phyloP scores from a whole-genome alignment of 225 moss, liverwort and hornwort genomes.

The Antitrichia curtipendula region DNA sequence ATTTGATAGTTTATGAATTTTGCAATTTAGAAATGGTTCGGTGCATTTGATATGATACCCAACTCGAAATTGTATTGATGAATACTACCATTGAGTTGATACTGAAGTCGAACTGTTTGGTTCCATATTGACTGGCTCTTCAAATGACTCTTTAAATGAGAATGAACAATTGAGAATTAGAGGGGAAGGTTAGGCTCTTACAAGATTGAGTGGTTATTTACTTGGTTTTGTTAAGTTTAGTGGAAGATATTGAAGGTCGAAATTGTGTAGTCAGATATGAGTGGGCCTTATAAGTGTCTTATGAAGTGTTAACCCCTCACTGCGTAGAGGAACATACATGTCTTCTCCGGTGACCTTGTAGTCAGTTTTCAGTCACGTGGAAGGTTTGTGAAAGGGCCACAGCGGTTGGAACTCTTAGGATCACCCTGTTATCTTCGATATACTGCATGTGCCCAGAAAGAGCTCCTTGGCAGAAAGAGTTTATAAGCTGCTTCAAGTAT shows the following conservation, averaged over 20 bases:
- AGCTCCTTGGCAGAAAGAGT: background rate
- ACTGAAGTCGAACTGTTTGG: background rate
- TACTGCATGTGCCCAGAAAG: background rate
- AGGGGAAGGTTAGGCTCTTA: background rate
- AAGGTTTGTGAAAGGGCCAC: background rate
- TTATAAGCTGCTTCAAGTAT: background rate
- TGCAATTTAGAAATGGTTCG: background rate
- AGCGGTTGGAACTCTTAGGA: background rate
- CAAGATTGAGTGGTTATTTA: background rate
- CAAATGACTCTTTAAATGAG: background rate
- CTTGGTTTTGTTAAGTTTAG: background rate
- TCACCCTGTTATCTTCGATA: background rate
- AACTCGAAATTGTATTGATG: background rate
- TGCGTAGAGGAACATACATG: background rate
- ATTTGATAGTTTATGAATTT: background rate
- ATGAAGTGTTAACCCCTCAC: background rate
- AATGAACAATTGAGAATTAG: background rate
- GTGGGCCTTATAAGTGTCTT: background rate
- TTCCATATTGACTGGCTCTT: background rate
- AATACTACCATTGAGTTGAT: background rate
- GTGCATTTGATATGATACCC: background rate
- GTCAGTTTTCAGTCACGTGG: background rate
- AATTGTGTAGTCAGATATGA: background rate
- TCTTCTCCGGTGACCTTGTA: background rate
- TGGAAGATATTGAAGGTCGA: background rate